phyloP scores from a whole-genome alignment of 352 stramenopile genomes.

The Phytophthora vignae region DNA sequence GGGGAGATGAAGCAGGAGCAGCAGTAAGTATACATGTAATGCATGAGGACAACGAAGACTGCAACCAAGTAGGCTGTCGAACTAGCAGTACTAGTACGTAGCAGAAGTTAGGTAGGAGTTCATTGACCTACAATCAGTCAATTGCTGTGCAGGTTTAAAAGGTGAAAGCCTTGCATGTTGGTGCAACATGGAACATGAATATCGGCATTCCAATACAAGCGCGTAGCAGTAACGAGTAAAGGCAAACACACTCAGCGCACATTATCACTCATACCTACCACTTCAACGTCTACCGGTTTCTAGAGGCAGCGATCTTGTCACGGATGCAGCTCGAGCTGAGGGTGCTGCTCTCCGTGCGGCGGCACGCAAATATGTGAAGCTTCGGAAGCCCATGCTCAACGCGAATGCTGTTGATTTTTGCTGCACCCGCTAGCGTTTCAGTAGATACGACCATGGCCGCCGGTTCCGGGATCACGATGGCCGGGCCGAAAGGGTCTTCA shows the following conservation, averaged over 20 bases:
- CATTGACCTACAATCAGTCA: slow-evolving; percentile 7
- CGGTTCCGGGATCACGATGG: slow-evolving; percentile 75
- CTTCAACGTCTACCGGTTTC: slow-evolving; percentile 12
- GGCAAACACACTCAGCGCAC: not conserved
- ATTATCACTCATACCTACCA: not conserved
- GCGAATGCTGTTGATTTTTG: slow-evolving; percentile 89
- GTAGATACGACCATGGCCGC: slow-evolving; percentile 87
- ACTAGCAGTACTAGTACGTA: slow-evolving; percentile 26
- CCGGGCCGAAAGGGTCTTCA: slow-evolving; percentile 86
- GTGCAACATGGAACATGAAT: not conserved
- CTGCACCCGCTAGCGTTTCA: slow-evolving; percentile 79
- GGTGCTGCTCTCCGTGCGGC: slow-evolving; percentile 82
- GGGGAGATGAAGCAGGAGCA: slow-evolving; percentile 13
- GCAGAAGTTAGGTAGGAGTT: slow-evolving; percentile 17
- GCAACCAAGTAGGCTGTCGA: slow-evolving; percentile 15
- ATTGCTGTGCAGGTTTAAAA: not conserved
- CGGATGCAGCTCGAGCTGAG: slow-evolving; percentile 89
- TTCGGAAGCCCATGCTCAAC: slow-evolving; percentile 57
- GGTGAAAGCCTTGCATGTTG: too few species aligned
- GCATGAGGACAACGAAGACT: slow-evolving; percentile 15
- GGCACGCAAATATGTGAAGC: slow-evolving; percentile 80
- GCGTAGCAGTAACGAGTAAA: too few species aligned
- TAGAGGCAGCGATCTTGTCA: slow-evolving; percentile 57
- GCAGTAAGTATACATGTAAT: slow-evolving; percentile 28
- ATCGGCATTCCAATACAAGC: not conserved